A percentile compares a stretch with the other conserved stretches of the same genome.
phyloP scores from a whole-genome alignment of 2,329 filamentous ascomycete genomes.

The Pseudogymnoascus sp. region DNA sequence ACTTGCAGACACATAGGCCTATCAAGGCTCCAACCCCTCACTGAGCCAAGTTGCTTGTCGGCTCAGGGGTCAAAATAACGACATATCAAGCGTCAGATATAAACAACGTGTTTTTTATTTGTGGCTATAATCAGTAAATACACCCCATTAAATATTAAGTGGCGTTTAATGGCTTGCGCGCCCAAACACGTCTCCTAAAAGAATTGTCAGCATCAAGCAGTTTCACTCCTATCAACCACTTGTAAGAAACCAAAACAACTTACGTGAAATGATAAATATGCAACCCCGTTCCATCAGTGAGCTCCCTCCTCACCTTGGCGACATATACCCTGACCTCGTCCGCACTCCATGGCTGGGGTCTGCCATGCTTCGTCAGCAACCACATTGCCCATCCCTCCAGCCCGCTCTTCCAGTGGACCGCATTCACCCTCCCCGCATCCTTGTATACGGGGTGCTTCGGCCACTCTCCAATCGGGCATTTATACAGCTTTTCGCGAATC shows the following conservation, averaged over 20 bases:
- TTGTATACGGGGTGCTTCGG: conserved; percentile 11
- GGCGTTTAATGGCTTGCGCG: neutral
- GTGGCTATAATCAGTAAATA: neutral
- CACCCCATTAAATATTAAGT: neutral
- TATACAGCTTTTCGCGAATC: neutral
- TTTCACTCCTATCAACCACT: neutral
- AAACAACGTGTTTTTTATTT: neutral
- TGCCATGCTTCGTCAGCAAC: conserved; percentile 22
- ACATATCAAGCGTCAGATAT: neutral
- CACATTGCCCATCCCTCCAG: conserved; percentile 26
- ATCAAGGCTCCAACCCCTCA: neutral
- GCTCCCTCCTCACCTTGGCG: conserved; percentile 17
- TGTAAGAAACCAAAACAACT: neutral
- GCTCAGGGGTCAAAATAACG: neutral
- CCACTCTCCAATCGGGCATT: conserved; percentile 3
- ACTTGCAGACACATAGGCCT: neutral
- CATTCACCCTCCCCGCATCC: conserved; percentile 16
- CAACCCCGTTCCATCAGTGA: conserved; percentile 12
- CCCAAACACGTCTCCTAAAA: conserved; percentile 1
- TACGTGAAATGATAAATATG: conserved; percentile 1
- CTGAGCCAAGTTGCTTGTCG: neutral
- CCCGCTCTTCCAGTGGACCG: conserved; percentile 23
- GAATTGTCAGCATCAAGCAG: neutral
- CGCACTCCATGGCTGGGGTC: conserved; percentile 18
- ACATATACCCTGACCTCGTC: conserved; percentile 22